Evolutionary conservation across 139 green algal species (phyloP), one percentile per base, ranked within the genome.

Genomic region (Tetraselmis chui): DNA sequence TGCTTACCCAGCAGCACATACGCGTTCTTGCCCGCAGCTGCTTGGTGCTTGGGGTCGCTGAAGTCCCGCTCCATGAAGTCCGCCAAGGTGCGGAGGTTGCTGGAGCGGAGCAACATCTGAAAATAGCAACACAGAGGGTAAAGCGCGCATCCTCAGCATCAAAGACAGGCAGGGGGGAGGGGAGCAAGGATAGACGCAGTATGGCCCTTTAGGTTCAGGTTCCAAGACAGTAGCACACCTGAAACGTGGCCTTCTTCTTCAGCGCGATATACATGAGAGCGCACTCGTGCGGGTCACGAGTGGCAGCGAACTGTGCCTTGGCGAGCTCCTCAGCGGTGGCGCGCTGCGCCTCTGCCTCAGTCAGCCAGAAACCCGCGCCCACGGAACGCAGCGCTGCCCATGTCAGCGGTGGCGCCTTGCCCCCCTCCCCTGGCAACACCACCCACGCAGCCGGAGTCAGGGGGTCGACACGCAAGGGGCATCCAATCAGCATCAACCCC

Each of bases 21-120:
- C 0, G 95, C 95, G 82, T 98, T 98, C 90, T 98, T 98, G 74
- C 84, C 85, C 1, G 95, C 95, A 2, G 94, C 93, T 29, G 85
- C 83, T 0, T 84, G 80, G 82, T 93, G 31, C 76, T 83, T 83
- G 23, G 30, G 76, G 5, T 87, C 29, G 1, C 1, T 86, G 80
- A 98, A 98, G 88, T 97, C 90, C 1, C 90, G 87, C 0, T 80
- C 30, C 30, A 98, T 87, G 80, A 98, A 98, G 28, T 98, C 95
- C 0, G 91, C 87, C 23, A 94, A 80, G 45, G 45, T 67, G 45
- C 45, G 45, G 11, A 67, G 45, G 45, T 67, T 67, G 45, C 45
- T 67, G 45, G 45, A 67, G 45, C 45, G 45, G 45, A 67, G 45
- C 45, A 67, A 18, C 45, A 67, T 67, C 45, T 67, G 45, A 5